Base-by-base conservation (phyloP, 495 filamentous ascomycete genomes). In the Penicillium malachiteum region DNA sequence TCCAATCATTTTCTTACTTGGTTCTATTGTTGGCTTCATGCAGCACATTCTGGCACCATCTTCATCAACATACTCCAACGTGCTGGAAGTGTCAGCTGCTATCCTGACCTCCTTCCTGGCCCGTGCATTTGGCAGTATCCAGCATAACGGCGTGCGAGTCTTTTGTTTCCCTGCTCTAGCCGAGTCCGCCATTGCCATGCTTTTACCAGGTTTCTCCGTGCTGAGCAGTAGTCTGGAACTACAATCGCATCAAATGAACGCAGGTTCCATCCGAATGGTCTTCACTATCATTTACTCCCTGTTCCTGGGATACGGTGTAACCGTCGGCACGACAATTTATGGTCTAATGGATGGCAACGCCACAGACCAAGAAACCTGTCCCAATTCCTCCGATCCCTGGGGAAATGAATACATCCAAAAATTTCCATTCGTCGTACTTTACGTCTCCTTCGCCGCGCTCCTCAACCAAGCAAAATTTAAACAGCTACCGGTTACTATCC, bases 271-370 rank as follows among this genome's bases (percentile, higher is more conserved):
- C 32, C 87, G 92, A 26, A 87, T 96, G 84, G 89, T 97, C 7
- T 96, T 92, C 61, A 90, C 92, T 2, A 86, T 96, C 58, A 92
- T 96, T 55, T 96, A 96, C 70, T 92, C 92, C 1, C 79, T 96
- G 3, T 95, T 96, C 72, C 85, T 97, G 10, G 92, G 92, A n/a
- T 96, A 91, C 62, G 92, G 92, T 21, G 93, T 96, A 55, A 96
- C 92, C 3, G 89, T 97, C 41, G 92, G 92, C n/a, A 91, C 90
- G 1, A 88, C 87, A 1, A 78, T 97, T 26, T 96, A 94, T 67
- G 92, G 92, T 18, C 71, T 91, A 30, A 81, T 95, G 60, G 88
- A 94, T 67, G 18, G 63, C 3, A 76, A 87, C 30, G 92, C 92
- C 12, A 88, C 87, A 4, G 87, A 81, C 9, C 79, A 77, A 1